These are phyloP conservation scores for Lentithecium fluviatile DNA, from an alignment of 495 filamentous ascomycete species.

Conservation along the genomic window DNA sequence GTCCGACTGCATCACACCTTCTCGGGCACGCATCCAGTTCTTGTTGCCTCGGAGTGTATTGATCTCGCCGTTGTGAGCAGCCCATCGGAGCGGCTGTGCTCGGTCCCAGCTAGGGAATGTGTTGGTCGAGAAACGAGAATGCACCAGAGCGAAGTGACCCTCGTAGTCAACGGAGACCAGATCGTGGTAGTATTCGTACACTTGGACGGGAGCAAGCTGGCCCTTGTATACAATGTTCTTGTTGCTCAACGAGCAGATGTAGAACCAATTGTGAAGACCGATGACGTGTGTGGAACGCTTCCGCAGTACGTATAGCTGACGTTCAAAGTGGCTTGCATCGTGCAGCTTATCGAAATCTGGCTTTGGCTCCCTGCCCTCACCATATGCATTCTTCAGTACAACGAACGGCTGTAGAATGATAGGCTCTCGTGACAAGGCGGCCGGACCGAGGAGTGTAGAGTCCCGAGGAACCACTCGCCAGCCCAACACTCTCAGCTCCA, in stretches of 20 bases:
- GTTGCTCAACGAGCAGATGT: constrained; percentile 95
- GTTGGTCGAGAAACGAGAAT: constrained; percentile 98
- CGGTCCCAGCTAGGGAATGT: constrained; percentile 99
- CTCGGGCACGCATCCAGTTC: constrained; percentile 99
- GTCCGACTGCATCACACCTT: constrained; percentile 91
- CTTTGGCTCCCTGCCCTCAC: constrained; percentile 78
- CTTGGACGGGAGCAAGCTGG: constrained; percentile 90
- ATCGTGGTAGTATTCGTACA: constrained; percentile 99
- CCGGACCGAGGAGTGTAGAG: constrained; percentile 88
- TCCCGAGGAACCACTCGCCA: constrained; percentile 96
- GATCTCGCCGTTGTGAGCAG: constrained; percentile 98
- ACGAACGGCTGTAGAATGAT: constrained; percentile 95
- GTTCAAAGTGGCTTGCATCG: constrained; percentile 83
- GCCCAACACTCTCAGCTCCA: constrained; percentile 88
- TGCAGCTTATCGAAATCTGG: constrained; percentile 74
- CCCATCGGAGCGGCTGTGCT: constrained; percentile 95
- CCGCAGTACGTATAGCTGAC: constrained; percentile 89
- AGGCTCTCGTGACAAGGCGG: constrained; percentile 89
- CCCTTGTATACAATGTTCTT: constrained; percentile 99
- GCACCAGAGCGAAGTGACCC: constrained; percentile 94
- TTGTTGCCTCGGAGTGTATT: constrained; percentile 99
- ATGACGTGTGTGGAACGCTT: constrained; percentile 94
- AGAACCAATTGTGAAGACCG: constrained; percentile 98
- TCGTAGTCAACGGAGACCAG: constrained; percentile 96
- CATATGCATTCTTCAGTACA: constrained; percentile 82